Percentiles rank a stretch among this genome's conserved stretches.
These are phyloP conservation scores for Globisporangium polare DNA, from an alignment of 352 stramenopile genomes.

Conservation along the genomic window DNA sequence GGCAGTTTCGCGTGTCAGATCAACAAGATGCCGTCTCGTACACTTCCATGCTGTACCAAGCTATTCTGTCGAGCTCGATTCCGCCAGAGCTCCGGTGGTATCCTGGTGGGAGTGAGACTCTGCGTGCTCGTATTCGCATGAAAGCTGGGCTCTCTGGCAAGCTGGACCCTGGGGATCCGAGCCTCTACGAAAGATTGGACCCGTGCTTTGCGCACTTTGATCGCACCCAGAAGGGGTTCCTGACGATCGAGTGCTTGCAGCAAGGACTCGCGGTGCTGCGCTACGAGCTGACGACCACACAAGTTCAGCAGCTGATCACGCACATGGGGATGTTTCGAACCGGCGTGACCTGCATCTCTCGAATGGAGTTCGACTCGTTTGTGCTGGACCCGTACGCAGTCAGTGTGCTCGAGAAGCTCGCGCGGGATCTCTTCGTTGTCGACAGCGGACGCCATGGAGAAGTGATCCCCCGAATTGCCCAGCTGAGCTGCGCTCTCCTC, in stretches of 20 bases:
- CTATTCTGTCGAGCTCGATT: not conserved
- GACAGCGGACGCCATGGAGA: slow-evolving; percentile 10
- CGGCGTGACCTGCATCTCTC: slow-evolving; percentile 33
- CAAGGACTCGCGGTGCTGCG: slow-evolving; percentile 41
- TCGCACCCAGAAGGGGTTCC: slow-evolving; percentile 40
- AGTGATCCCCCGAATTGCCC: slow-evolving; percentile 35
- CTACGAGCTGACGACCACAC: slow-evolving; percentile 29
- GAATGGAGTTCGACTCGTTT: slow-evolving; percentile 81
- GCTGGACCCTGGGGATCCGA: slow-evolving; percentile 23
- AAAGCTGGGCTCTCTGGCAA: slow-evolving; percentile 29
- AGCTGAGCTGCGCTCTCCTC: slow-evolving; percentile 46
- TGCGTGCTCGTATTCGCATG: slow-evolving; percentile 39
- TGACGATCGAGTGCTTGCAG: slow-evolving; percentile 31
- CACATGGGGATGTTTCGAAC: slow-evolving; percentile 46
- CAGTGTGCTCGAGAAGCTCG: slow-evolving; percentile 32
- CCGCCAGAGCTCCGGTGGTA: slow-evolving; percentile 20
- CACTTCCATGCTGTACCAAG: slow-evolving; percentile 26
- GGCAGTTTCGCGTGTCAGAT: slow-evolving; percentile 36
- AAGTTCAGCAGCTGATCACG: slow-evolving; percentile 35
- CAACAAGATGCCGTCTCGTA: slow-evolving; percentile 37
- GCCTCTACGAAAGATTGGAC: slow-evolving; percentile 35
- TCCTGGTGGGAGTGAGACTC: slow-evolving; percentile 26
- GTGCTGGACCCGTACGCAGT: slow-evolving; percentile 49
- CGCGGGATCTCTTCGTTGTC: slow-evolving; percentile 27
- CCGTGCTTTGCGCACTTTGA: slow-evolving; percentile 68